Evolutionary conservation across 2,329 filamentous ascomycete genomes (phyloP), one percentile per base, ranked within the genome.

Genomic region (Metarhizium anisopliae): DNA sequence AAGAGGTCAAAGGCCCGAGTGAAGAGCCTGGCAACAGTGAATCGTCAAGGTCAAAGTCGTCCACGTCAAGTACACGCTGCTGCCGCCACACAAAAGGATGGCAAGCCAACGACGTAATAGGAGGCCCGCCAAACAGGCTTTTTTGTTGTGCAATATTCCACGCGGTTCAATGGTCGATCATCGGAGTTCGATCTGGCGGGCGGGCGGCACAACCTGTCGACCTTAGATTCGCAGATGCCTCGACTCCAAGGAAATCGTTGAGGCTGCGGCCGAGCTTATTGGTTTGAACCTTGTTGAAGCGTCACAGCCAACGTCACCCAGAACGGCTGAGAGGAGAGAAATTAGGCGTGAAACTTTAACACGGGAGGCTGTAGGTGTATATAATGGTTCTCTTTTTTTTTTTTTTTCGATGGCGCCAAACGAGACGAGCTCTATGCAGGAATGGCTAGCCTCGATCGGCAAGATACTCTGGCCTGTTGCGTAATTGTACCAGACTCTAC

Each of bases 101-200:
- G 7, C 47, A 36, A 20, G 42, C 43, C 54, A 49, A 52, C 32
- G 13, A 38, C 54, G 47, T 20, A 51, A 51, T 32, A 25, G 16
- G 38, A 29, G 51, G 30, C 40, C 47, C 42, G 47, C 51, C 50
- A 25, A 25, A 25, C 25, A 35, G 47, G 38, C 50, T 51, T 29
- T 32, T 35, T 6, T 13, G 45, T 47, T 30, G 51, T 25, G 30
- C 38, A 42, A 18, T 43, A 18, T 49, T 30, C 45, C 45, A 14
- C 25, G 45, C 20, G 25, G 20, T 51, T 54, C 38, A 51, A 43
- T 51, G n/a, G 36, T 51, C 40, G n/a, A 50, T 50, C 52, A 30
- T 38, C 53, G n/a, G 49, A 52, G 20, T 38, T 40, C 29, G 49
- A 55, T 55, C 47, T 47, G 53, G 8, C 25, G 36, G 51, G 36